Conservation (phyloP, 805 yeast genomes). For the Pichia eremophila region DNA sequence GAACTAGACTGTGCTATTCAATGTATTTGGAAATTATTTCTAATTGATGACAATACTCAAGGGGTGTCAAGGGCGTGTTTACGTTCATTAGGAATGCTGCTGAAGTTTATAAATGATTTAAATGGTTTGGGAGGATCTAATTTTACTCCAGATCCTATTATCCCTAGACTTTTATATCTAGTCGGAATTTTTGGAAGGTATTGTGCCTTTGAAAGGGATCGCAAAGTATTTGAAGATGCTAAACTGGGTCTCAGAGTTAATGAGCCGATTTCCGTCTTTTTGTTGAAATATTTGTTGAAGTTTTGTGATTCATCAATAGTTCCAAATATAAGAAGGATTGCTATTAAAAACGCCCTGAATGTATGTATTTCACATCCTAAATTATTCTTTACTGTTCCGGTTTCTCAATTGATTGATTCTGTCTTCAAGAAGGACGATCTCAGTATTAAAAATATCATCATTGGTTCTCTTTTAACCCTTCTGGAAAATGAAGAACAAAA, state of each 20-base stretch:
- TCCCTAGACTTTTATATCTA: constrained; percentile 49
- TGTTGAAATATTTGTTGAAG: constrained; percentile 47
- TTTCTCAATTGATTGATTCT: constrained; percentile 42
- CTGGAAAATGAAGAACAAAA: constrained; percentile 46
- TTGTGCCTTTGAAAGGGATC: constrained; percentile 47
- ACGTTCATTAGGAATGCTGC: constrained; percentile 45
- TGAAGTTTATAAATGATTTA: constrained; percentile 32
- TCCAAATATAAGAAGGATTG: constrained; percentile 34
- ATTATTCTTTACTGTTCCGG: constrained; percentile 49
- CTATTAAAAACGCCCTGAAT: constrained; percentile 47
- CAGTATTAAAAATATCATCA: constrained; percentile 39
- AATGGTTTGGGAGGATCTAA: constrained; percentile 4
- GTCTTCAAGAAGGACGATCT: constrained; percentile 33
- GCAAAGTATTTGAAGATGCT: constrained; percentile 30
- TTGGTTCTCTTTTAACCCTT: constrained; percentile 51
- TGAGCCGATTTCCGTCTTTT: constrained; percentile 49
- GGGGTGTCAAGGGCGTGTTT: constrained; percentile 55
- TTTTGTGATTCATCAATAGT: constrained; percentile 33
- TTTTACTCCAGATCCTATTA: constrained; percentile 32
- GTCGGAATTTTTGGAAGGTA: constrained; percentile 64
- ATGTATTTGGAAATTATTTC: constrained; percentile 49
- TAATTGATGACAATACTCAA: constrained; percentile 33
- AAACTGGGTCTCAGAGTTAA: constrained; percentile 34
- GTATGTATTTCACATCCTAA: constrained; percentile 58
- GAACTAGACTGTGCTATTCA: constrained; percentile 74